Base-by-base conservation (phyloP, 108 stramenopile genomes). In the Asterionellopsis glacialis region DNA sequence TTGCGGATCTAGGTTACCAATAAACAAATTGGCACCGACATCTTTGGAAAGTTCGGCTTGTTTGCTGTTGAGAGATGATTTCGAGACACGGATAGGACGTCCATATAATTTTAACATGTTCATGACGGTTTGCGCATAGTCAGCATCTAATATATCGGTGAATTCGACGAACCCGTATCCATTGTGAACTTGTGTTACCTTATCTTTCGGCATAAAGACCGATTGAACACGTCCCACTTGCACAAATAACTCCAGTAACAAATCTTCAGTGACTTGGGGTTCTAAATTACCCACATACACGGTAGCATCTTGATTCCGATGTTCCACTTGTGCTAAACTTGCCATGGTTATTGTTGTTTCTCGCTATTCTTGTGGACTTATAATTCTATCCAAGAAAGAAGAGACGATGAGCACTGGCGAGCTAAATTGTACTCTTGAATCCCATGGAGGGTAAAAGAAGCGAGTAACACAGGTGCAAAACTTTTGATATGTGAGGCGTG, bases 141-240 rank as follows among this genome's bases (percentile, higher is more conserved):
- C 99, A 41, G 97, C 98, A 65, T 98, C 97, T 39, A 82, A 65
- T 43, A 88, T 82, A 57, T 88, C 86, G 1, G 87, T 54, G 70
- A 96, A 98, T 77, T 99, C 99, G 5, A 98, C 88, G 64, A 99
- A 99, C 28, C 95, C 99, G 57, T 96, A 99, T 2, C 98, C 97
- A 58, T 76, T 75, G 76, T 94, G 93, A 22, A 74, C 27, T 5
- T 80, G 76, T 11, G 92, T 93, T 10, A 96, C 68, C 64, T 98
- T 98, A 73, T 99, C 98, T 62, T 95, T 96, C 64, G 99, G 99
- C 98, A 99, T 97, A 71, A 94, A 93, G 18, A 98, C 96, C 48
- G 86, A 88, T 49, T 79, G 72, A 28, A 98, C 90, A 21, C 95
- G 87, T 23, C 99, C 99, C 12, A 92, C 93, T 75, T 97, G 94